phyloP scores from a whole-genome alignment of 164 flowering plant species.

The Sextonia rubra region DNA sequence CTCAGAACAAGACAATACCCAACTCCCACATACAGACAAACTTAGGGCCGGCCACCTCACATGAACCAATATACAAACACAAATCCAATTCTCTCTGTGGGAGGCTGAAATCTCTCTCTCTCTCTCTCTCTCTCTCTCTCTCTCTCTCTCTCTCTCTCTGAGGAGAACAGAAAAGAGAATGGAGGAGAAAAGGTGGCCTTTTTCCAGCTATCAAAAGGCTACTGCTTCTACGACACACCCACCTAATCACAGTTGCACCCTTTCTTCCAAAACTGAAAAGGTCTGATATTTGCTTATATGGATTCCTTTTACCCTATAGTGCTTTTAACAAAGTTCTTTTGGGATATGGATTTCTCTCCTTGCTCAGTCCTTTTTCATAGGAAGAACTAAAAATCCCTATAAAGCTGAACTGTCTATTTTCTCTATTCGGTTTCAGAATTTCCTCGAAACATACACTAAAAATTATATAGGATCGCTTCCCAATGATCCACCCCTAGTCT shows the following conservation, averaged over 20 bases:
- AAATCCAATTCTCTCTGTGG: constrained; percentile 3
- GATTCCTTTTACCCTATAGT: constrained; percentile 5
- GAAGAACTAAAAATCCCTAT: constrained; percentile 21
- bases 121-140: constrained; percentile 17
- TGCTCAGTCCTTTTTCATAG: constrained; percentile 40
- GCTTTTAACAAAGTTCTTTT: constrained; percentile 25
- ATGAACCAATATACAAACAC: constrained; percentile 50
- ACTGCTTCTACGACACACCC: constrained; percentile 5
- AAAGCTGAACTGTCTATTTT: constrained; percentile 58
- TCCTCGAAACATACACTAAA: constrained; percentile 13
- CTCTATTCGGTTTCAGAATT: constrained; percentile 33
- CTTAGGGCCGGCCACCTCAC: constrained; percentile 62
- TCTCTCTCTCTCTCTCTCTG: constrained; percentile 15
- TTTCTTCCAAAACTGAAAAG: constrained; percentile 22
- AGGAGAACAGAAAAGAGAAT: constrained; percentile 5
- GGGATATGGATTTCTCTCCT: constrained; percentile 23
- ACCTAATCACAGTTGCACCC: constrained; percentile 7
- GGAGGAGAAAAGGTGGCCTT: background rate
- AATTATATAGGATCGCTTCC: constrained; percentile 36
- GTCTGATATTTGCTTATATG: constrained; percentile 14
- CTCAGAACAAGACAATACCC: constrained; percentile 41
- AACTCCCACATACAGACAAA: constrained; percentile 55
- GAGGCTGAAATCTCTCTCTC: constrained; percentile 5
- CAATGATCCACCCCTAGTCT: constrained; percentile 48
- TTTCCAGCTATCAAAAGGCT: background rate